Evolutionary conservation across 352 stramenopile genomes (phyloP), one percentile per base, ranked within the genome.

Genomic region (Hyaloperonospora arabidopsidis): DNA sequence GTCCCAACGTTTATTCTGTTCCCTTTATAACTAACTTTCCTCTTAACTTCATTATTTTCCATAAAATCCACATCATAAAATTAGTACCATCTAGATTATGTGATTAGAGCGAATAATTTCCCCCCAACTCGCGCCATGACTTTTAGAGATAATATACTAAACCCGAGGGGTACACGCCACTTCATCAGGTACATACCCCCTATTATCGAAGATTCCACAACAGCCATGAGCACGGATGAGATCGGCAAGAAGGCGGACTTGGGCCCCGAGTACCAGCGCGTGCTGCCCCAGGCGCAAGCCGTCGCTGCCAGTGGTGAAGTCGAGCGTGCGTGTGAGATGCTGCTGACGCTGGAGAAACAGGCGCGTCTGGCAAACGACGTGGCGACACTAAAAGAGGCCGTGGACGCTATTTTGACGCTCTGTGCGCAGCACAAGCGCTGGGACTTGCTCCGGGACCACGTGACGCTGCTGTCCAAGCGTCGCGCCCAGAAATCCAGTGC

Each of bases 341-440:
- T 97, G 41, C 65, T 97, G 51, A 75, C 69, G 17, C 56, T 97
- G 49, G 84, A 95, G 69, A 93, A 93, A 68, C 72, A 85, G 65
- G 68, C 77, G 52, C 79, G 80, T 5, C 65, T 90, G 18, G 73
- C 79, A n/a, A 92, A 89, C 54, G 82, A 92, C 68, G 78, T 93
- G 64, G 60, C 74, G 13, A 96, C 85, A 67, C 79, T 95, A 21
- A 94, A 93, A 65, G 62, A 74, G 55, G 66, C 93, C 21, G 79
- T 94, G 47, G 70, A 72, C 12, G 63, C 82, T 8, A 69, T 96
- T 38, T 62, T 95, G 29, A 57, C 74, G 44, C 60, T 97, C 0
- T 96, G 89, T 56, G 79, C 74, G 38, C 64, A 87, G 45, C 70
- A 88, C 57, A 87, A 94, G 68, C 86, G 87, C 56, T 97, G 84